Base-by-base conservation (phyloP, 345 rosid species). In the Moricandia arvensis region DNA sequence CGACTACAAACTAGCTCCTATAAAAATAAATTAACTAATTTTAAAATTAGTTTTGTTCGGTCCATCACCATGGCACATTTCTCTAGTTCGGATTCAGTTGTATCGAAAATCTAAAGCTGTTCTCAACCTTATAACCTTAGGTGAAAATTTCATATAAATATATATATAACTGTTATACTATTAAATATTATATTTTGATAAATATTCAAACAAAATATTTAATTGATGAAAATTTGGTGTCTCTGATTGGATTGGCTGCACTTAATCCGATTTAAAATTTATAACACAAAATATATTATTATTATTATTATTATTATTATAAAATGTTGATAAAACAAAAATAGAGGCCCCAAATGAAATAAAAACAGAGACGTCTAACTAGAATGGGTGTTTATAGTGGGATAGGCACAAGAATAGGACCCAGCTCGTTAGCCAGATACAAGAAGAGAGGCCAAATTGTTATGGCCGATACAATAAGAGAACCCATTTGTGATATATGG, bases 371-470 rank as follows among this genome's bases (percentile, higher is more conserved):
- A 47, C 10, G 16, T 61, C 34, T 33, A 18, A 21, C 6, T 49
- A 47, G 26, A 31, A 31, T 61, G 10, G 27, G 0, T 47, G n/a
- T 47, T 41, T 13, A 61, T 5, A 31, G n/a, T 35, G 16, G n/a
- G 63, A 7, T n/a, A 60, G 63, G 27, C n/a, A 63, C 18, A 54
- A 16, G 1, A 63, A 16, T 4, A 53, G 6, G 69, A 29, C 45
- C 77, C 34, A 74, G 13, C 11, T 26, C 0, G 10, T 29, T 27
- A 16, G 11, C 10, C 41, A 73, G 41, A 15, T 35, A 11, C 43
- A 73, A 74, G 16, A 66, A 41, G 16, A 8, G 65, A 38, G 71
- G 65, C 77, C 77, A 55, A 65, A 17, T 29, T 64, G 43, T 64
- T 5, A 17, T 16, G 21, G 53, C 37, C n/a, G 16, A 4, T 53